A percentile compares a stretch with the other conserved stretches of the same genome.
Conservation (phyloP, 1,139 yeast species). For the Candida sp. region DNA sequence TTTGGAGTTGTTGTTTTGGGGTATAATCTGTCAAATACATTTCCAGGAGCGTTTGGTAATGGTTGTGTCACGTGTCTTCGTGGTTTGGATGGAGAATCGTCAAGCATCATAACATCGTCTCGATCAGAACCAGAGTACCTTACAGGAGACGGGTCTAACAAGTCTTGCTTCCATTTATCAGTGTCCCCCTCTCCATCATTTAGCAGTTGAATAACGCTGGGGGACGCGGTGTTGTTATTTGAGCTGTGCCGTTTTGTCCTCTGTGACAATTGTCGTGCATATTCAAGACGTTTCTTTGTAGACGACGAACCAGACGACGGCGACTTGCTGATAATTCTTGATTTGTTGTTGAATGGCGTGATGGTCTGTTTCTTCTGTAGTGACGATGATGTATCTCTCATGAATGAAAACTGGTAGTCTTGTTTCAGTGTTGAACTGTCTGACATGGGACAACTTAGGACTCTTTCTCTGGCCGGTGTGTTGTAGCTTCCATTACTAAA, state of each 20-base stretch:
- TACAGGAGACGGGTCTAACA: constrained; percentile 9
- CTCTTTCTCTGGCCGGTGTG: constrained; percentile 6
- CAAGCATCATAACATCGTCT: neutral
- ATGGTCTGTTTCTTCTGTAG: constrained; percentile 25
- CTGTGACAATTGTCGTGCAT: constrained; percentile 20
- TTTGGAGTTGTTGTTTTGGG: constrained; percentile 5
- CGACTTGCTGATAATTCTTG: constrained; percentile 6
- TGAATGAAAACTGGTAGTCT: constrained; percentile 34
- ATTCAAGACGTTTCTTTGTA: constrained; percentile 21
- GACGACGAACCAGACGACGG: constrained; percentile 9
- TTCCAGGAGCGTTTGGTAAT: neutral
- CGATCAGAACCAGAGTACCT: neutral
- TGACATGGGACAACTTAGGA: constrained; percentile 18
- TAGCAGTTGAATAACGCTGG: neutral
- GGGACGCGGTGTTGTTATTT: neutral
- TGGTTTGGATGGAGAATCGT: constrained; percentile 13
- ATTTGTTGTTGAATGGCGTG: constrained; percentile 6
- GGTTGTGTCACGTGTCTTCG: constrained; percentile 13
- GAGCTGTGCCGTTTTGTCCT: constrained; percentile 20
- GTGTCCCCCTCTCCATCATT: neutral
- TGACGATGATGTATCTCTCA: constrained; percentile 43
- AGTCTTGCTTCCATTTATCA: neutral
- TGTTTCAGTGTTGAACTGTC: constrained; percentile 15
- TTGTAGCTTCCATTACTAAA: neutral
- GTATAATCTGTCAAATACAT: constrained; percentile 16